Percentiles rank a stretch among this genome's conserved stretches.
phyloP scores from a whole-genome alignment of 805 yeast species.

The Metschnikowia continentalis region DNA sequence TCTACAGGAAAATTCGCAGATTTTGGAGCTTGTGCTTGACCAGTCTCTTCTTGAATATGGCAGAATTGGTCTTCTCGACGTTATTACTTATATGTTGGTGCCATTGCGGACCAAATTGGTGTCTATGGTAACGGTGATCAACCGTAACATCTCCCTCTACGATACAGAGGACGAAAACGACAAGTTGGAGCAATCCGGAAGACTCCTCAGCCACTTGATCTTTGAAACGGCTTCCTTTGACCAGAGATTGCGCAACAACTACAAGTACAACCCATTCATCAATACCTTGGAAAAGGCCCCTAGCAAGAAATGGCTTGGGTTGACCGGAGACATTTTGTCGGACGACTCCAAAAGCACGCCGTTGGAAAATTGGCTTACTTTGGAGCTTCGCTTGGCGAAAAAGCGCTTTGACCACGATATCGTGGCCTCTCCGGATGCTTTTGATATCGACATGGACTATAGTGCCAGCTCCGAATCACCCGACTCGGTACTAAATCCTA shows the following conservation, averaged over 20 bases:
- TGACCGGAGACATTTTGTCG: conserved; percentile 39
- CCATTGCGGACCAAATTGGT: conserved; percentile 44
- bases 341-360: conserved; percentile 33
- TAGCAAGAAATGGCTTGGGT: conserved; percentile 43
- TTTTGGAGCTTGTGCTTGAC: conserved; percentile 38
- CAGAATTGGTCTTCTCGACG: conserved; percentile 31
- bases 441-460: conserved; percentile 55
- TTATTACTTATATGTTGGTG: conserved; percentile 44
- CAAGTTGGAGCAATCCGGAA: conserved; percentile 36
- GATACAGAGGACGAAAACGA: conserved; percentile 11
- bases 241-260: conserved; percentile 40
- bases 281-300: conserved; percentile 19
- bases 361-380: conserved; percentile 46
- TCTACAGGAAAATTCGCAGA: conserved; percentile 35
- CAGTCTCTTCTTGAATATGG: conserved; percentile 25
- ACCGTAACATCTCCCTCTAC: conserved; percentile 21
- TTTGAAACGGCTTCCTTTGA: conserved; percentile 59
- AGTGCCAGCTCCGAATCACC: conserved; percentile 16
- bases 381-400: conserved; percentile 50
- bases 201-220: conserved; percentile 54
- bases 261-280: conserved; percentile 44
- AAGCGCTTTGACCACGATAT: conserved; percentile 49
- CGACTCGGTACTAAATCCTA: conserved; percentile 40
- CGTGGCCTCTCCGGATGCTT: conserved; percentile 44
- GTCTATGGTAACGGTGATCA: conserved; percentile 19